phyloP scores from a whole-genome alignment of 2,329 filamentous ascomycete genomes.

The Claviceps spartinae region DNA sequence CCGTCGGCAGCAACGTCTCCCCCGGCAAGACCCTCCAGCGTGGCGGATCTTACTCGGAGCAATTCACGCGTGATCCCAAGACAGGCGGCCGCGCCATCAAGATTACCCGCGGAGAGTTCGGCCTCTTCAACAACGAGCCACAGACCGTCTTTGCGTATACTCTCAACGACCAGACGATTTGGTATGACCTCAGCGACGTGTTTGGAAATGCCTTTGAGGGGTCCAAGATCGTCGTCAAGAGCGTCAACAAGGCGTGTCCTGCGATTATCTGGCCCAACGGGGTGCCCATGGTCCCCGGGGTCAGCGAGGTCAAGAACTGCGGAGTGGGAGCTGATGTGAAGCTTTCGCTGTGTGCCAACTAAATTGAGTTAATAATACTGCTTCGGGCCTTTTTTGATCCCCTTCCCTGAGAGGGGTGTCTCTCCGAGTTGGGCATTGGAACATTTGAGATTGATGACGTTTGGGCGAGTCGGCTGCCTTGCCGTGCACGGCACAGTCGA shows the following conservation, averaged over 20 bases:
- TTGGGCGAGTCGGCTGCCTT: too few relatives aligned
- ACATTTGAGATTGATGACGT: background rate
- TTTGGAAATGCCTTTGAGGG: conserved; percentile 26
- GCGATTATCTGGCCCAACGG: conserved; percentile 23
- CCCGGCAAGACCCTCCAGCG: conserved; percentile 14
- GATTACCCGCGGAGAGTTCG: conserved; percentile 20
- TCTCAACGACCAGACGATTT: conserved; percentile 20
- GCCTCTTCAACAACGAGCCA: conserved; percentile 25
- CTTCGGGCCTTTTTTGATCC: too few relatives aligned
- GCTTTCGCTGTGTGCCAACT: conserved; percentile 20
- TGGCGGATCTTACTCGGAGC: conserved; percentile 19
- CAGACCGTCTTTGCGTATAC: conserved; percentile 28
- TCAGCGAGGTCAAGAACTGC: conserved; percentile 25
- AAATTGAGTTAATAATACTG: background rate
- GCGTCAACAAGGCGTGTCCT: conserved; percentile 18
- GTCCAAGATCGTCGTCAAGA: conserved; percentile 18
- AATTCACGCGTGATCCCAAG: conserved; percentile 20
- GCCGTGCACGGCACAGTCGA: too few relatives aligned
- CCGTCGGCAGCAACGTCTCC: conserved; percentile 20
- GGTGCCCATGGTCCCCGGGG: conserved; percentile 17
- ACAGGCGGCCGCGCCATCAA: conserved; percentile 27
- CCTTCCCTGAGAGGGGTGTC: too few relatives aligned
- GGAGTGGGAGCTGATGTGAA: conserved; percentile 18
- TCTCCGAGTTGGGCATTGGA: background rate
- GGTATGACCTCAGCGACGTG: conserved; percentile 27